phyloP scores from a whole-genome alignment of 2,329 filamentous ascomycete genomes.

The Hirsutella thompsonii region DNA sequence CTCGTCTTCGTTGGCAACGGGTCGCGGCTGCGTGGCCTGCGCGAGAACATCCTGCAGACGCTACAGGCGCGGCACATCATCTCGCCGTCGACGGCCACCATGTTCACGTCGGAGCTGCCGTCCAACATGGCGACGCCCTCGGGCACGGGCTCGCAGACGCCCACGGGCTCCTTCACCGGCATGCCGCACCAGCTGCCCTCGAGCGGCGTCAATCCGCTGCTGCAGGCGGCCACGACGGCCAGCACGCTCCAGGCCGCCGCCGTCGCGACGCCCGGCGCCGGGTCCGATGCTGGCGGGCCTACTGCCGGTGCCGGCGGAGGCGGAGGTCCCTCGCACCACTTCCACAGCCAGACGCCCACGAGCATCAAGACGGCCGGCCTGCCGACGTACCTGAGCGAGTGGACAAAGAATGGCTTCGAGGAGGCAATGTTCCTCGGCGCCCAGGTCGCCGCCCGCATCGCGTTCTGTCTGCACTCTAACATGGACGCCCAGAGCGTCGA shows the following conservation, averaged over 20 bases:
- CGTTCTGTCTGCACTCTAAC: slow-evolving; percentile 44
- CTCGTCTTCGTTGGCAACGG: slow-evolving; percentile 89
- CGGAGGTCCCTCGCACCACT: slow-evolving; percentile 28
- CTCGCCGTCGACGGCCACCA: slow-evolving; percentile 83
- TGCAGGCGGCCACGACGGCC: slow-evolving; percentile 79
- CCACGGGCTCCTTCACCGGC: slow-evolving; percentile 49
- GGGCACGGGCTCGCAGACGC: slow-evolving; percentile 85
- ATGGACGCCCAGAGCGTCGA: slow-evolving; percentile 38
- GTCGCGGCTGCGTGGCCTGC: slow-evolving; percentile 60
- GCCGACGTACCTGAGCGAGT: slow-evolving; percentile 81
- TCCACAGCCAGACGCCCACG: slow-evolving; percentile 62
- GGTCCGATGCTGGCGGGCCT: slow-evolving; percentile 24
- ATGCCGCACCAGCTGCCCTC: slow-evolving; percentile 41
- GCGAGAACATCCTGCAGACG: slow-evolving; percentile 72
- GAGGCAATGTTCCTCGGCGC: slow-evolving; percentile 80
- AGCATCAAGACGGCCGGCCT: slow-evolving; percentile 66
- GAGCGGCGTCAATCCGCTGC: slow-evolving; percentile 70
- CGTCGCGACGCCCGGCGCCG: slow-evolving; percentile 24
- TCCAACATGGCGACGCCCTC: slow-evolving; percentile 85
- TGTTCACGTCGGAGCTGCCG: slow-evolving; percentile 93
- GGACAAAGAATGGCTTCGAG: slow-evolving; percentile 70
- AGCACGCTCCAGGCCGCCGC: slow-evolving; percentile 36
- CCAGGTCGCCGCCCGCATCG: slow-evolving; percentile 62
- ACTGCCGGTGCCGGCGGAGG: too few relatives aligned
- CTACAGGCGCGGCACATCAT: slow-evolving; percentile 76